These are phyloP conservation scores for Pyrenophora tritici-repentis DNA, from an alignment of 2,329 filamentous ascomycete species.

Conservation along the genomic window DNA sequence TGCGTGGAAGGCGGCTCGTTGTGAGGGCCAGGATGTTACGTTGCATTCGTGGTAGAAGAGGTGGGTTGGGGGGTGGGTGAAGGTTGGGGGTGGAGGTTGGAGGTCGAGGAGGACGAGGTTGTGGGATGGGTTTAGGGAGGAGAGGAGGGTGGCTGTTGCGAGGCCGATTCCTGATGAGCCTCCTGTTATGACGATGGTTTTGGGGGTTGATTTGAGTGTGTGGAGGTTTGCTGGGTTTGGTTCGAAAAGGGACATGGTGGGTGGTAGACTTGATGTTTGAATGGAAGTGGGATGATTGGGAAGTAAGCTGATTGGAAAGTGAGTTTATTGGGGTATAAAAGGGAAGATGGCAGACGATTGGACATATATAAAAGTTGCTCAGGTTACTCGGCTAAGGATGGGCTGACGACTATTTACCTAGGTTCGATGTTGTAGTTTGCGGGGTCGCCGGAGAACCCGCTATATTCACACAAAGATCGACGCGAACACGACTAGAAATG, in stretches of 20 bases:
- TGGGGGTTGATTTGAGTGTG: slow-evolving; percentile 31
- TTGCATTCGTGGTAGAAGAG: slow-evolving; percentile 51
- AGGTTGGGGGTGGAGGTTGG: slow-evolving; percentile 40
- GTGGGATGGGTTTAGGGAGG: slow-evolving; percentile 45
- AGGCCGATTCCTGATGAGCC: slow-evolving; percentile 50
- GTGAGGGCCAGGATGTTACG: slow-evolving; percentile 53
- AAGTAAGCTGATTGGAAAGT: too few species aligned
- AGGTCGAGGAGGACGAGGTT: slow-evolving; percentile 52
- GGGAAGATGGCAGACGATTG: background rate
- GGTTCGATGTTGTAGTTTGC: slow-evolving; percentile 16
- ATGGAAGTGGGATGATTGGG: background rate
- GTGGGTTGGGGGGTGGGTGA: slow-evolving; percentile 31
- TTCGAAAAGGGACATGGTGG: slow-evolving; percentile 33
- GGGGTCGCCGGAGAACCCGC: slow-evolving; percentile 8
- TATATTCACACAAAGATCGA: background rate
- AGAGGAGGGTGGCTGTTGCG: slow-evolving; percentile 48
- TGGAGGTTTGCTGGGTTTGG: slow-evolving; percentile 24
- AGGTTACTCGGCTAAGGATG: background rate
- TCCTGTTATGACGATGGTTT: slow-evolving; percentile 49
- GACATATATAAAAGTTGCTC: background rate
- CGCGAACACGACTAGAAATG: slow-evolving; percentile 6
- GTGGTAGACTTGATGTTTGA: background rate
- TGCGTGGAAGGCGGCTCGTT: slow-evolving; percentile 52
- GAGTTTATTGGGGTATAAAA: background rate
- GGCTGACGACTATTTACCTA: slow-evolving; percentile 14